Percentiles rank a stretch among this genome's conserved stretches.
Evolutionary conservation across 2,329 filamentous ascomycete genomes (phyloP).

Genomic region (Apiospora sp.): DNA sequence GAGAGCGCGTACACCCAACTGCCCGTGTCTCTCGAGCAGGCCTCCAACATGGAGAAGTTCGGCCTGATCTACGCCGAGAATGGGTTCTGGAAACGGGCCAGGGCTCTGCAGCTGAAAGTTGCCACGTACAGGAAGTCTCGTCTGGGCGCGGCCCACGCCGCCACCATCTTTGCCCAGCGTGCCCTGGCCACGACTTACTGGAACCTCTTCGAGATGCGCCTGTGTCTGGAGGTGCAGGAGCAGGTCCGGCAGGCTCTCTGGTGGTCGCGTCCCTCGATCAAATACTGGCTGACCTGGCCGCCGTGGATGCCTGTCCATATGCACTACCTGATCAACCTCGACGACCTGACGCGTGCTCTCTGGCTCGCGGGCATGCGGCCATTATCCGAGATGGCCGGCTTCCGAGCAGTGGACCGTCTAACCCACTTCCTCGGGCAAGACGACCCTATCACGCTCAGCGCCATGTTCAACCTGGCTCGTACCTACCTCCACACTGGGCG

Average conservation of each 20-base stretch:
- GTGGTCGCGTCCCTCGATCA: neutral
- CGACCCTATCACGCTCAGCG: conserved; percentile 39
- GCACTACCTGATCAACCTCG: conserved; percentile 30
- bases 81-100: conserved; percentile 37
- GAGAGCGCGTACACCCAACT: neutral
- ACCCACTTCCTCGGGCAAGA: conserved; percentile 31
- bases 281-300: conserved; percentile 29
- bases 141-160: neutral
- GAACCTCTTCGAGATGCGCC: neutral
- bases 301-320: conserved; percentile 32
- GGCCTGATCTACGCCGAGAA: conserved; percentile 39
- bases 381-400: conserved; percentile 29
- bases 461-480: conserved; percentile 41
- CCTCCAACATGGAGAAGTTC: conserved; percentile 35
- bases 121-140: neutral
- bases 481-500: conserved; percentile 36
- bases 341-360: conserved; percentile 28
- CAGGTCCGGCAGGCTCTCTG: neutral
- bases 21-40: conserved; percentile 25
- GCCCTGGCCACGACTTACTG: neutral
- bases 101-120: conserved; percentile 30
- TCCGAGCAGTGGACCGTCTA: neutral
- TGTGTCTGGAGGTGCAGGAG: neutral
- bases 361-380: conserved; percentile 32
- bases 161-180: neutral